Conservation (phyloP, 352 stramenopile genomes). For the Globisporangium uncinulatum region DNA sequence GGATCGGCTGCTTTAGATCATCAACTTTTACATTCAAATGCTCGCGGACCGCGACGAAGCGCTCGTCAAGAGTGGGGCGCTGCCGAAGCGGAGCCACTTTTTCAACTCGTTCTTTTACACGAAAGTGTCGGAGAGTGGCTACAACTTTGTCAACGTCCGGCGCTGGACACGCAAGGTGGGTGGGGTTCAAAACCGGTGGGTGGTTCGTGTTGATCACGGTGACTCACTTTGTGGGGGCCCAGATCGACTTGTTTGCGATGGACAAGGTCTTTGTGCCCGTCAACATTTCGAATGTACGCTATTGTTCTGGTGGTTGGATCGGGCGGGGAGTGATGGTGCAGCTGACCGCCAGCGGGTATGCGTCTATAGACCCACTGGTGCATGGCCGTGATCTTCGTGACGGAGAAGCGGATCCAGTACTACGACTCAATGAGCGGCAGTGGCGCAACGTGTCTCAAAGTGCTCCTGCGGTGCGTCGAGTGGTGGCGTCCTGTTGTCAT, state of each 20-base stretch:
- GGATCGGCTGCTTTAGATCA: conserved; percentile 45
- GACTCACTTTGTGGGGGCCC: neutral
- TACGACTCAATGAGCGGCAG: conserved; percentile 81
- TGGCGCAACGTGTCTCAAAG: conserved; percentile 61
- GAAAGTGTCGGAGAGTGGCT: conserved; percentile 74
- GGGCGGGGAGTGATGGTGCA: too few species aligned
- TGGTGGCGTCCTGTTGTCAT: neutral
- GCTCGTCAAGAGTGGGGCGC: conserved; percentile 37
- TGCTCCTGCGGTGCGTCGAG: conserved; percentile 41
- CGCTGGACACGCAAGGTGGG: conserved; percentile 79
- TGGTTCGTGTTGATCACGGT: neutral
- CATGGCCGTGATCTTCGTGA: conserved; percentile 83
- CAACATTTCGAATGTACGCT: conserved; percentile 79
- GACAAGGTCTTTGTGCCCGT: conserved; percentile 87
- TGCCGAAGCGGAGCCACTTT: conserved; percentile 67
- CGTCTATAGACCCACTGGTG: conserved; percentile 86
- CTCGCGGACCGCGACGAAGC: conserved; percentile 62
- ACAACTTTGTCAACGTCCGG: conserved; percentile 81
- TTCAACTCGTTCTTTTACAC: conserved; percentile 89
- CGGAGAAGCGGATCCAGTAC: conserved; percentile 87
- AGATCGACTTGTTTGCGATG: conserved; percentile 88
- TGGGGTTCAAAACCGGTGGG: neutral
- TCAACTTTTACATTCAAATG: conserved; percentile 87
- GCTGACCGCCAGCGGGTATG: too few species aligned
- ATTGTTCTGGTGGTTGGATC: conserved; percentile 2